Conservation (phyloP, 2,329 filamentous ascomycete genomes). For the Colletotrichum sp. region DNA sequence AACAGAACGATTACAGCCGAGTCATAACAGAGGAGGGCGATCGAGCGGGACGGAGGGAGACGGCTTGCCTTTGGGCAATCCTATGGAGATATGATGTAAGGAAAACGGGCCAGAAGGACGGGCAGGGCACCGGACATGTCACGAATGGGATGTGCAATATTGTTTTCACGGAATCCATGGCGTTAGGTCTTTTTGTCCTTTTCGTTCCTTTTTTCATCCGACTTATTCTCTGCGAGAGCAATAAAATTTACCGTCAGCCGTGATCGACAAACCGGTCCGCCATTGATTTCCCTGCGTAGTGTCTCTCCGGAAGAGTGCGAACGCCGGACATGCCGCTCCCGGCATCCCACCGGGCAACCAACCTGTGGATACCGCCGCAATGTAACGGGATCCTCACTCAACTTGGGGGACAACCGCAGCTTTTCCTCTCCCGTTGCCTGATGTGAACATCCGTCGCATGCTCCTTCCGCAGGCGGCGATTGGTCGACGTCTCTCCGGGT, state of each 20-base stretch:
- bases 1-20: not conserved
- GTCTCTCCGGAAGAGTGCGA: not conserved
- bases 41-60: too few species aligned
- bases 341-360: not conserved
- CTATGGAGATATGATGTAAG: slow-evolving; percentile 8
- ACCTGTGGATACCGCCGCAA: not conserved
- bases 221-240: not conserved
- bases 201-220: not conserved
- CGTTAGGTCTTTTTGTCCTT: not conserved
- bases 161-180: slow-evolving; percentile 9
- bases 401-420: not conserved
- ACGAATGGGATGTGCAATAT: slow-evolving; percentile 9
- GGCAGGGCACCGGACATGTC: slow-evolving; percentile 2
- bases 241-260: not conserved
- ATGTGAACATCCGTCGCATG: not conserved
- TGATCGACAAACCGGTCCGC: not conserved
- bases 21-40: too few species aligned
- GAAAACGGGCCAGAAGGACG: slow-evolving; percentile 6
- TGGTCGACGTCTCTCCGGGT: not conserved
- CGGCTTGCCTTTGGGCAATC: not conserved
- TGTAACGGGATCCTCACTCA: not conserved
- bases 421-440: not conserved
- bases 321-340: not conserved
- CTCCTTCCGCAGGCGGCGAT: not conserved
- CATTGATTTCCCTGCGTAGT: not conserved